A percentile compares a stretch with the other conserved stretches of the same genome.
phyloP scores from a whole-genome alignment of 2,329 filamentous ascomycete species.

The Trichoderma atroviride region DNA sequence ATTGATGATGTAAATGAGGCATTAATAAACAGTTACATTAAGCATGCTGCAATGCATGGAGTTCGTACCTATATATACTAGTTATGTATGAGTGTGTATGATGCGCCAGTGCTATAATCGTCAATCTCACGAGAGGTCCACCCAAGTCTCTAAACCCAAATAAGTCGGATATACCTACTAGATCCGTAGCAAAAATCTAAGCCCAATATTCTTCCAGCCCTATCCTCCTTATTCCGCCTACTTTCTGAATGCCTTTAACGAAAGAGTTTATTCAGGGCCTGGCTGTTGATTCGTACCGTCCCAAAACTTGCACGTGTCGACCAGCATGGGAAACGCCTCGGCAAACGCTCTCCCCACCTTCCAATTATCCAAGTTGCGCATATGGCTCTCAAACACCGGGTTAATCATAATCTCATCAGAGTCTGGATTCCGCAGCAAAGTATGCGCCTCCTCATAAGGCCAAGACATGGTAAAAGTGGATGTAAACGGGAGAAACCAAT shows the following conservation, averaged over 20 bases:
- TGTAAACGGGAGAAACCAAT: slow-evolving; percentile 83
- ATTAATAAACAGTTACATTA: neutral
- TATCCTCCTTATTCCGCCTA: neutral
- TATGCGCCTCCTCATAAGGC: slow-evolving; percentile 76
- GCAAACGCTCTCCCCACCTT: slow-evolving; percentile 71
- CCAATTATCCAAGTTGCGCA: slow-evolving; percentile 79
- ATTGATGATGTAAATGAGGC: neutral
- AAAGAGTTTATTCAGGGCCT: neutral
- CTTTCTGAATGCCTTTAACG: no score
- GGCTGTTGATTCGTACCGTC: neutral
- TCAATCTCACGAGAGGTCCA: neutral
- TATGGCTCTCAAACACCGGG: slow-evolving; percentile 80
- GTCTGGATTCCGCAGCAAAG: slow-evolving; percentile 61
- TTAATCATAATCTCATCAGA: slow-evolving; percentile 75
- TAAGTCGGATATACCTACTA: neutral
- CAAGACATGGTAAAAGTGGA: slow-evolving; percentile 77
- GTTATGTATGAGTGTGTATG: neutral
- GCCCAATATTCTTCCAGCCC: neutral
- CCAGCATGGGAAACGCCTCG: slow-evolving; percentile 59
- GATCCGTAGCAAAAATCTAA: neutral
- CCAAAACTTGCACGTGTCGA: slow-evolving; percentile 15
- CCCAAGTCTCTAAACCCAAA: neutral
- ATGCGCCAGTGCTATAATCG: neutral
- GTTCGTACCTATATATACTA: neutral
- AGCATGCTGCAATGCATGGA: neutral